Percentiles rank a stretch among this genome's conserved stretches.
Conservation (phyloP, 371 early-diverging fungal species). For the Mortierella sp. region DNA sequence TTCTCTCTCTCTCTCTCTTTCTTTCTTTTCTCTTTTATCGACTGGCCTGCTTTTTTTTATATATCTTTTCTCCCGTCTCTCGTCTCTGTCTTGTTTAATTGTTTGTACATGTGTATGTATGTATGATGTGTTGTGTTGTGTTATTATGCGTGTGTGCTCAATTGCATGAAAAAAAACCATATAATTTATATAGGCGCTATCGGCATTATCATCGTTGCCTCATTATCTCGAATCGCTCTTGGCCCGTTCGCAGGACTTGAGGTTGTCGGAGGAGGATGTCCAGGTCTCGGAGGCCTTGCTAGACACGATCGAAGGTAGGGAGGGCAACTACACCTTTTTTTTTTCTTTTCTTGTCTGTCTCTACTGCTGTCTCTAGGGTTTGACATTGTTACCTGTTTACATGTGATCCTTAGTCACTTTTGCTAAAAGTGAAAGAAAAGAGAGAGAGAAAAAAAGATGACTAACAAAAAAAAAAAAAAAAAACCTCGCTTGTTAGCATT, state of each 20-base stretch:
- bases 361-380: not conserved
- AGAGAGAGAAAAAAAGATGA: not conserved
- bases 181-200: slow-evolving; percentile 53
- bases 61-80: slow-evolving; percentile 22
- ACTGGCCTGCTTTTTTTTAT: slow-evolving; percentile 61
- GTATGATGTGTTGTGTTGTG: slow-evolving; percentile 55
- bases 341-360: not conserved
- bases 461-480: too few species aligned
- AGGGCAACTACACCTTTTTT: not conserved
- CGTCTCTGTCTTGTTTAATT: not conserved
- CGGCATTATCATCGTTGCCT: slow-evolving; percentile 60
- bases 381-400: not conserved
- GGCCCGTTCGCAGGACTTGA: slow-evolving; percentile 57
- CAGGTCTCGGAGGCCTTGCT: slow-evolving; percentile 69
- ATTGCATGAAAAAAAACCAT: too few species aligned
- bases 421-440: not conserved
- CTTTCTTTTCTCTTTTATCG: slow-evolving; percentile 59
- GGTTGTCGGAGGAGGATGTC: slow-evolving; percentile 54
- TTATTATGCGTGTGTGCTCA: slow-evolving; percentile 33
- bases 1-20: slow-evolving; percentile 3
- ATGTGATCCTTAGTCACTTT: too few species aligned
- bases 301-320: slow-evolving; percentile 60
- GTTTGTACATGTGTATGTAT: too few species aligned
- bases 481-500: slow-evolving; percentile 52
- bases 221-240: slow-evolving; percentile 58